phyloP scores from a whole-genome alignment of 2,329 filamentous ascomycete species.

The Didymella exigua region DNA sequence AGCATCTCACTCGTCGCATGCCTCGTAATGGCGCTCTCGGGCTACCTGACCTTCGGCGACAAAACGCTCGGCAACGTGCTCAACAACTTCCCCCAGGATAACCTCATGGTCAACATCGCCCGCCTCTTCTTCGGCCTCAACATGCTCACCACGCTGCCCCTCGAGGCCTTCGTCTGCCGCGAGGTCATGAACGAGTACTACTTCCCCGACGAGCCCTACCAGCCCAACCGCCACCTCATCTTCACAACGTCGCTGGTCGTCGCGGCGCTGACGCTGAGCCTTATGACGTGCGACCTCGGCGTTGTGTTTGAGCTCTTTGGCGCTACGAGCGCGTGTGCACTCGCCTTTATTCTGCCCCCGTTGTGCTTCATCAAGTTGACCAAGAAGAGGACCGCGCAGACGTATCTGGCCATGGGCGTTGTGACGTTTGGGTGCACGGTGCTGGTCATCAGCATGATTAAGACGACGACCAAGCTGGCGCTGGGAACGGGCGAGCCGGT shows the following conservation, averaged over 20 bases:
- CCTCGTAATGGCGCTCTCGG: conserved; percentile 82
- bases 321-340: conserved; percentile 88
- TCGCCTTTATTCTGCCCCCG: conserved; percentile 94
- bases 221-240: conserved; percentile 81
- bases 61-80: conserved; percentile 92
- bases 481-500: conserved; percentile 29
- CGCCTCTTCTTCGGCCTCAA: conserved; percentile 96
- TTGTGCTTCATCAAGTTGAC: conserved; percentile 94
- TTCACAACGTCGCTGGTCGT: conserved; percentile 85
- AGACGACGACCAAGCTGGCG: conserved; percentile 38
- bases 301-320: conserved; percentile 95
- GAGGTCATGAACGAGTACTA: conserved; percentile 94
- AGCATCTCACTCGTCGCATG: conserved; percentile 90
- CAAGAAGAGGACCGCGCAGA: conserved; percentile 75
- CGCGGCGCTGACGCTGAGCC: conserved; percentile 73
- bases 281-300: conserved; percentile 91
- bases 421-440: conserved; percentile 80
- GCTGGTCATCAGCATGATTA: conserved; percentile 67
- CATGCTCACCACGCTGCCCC: conserved; percentile 95
- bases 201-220: conserved; percentile 74
- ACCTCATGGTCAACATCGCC: conserved; percentile 91
- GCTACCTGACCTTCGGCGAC: conserved; percentile 92
- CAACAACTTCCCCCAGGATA: conserved; percentile 94
- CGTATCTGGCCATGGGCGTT: conserved; percentile 71
- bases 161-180: conserved; percentile 96